Evolutionary conservation across 2,329 filamentous ascomycete genomes (phyloP).

Genomic region (Pseudophaeomoniella oleicola): DNA sequence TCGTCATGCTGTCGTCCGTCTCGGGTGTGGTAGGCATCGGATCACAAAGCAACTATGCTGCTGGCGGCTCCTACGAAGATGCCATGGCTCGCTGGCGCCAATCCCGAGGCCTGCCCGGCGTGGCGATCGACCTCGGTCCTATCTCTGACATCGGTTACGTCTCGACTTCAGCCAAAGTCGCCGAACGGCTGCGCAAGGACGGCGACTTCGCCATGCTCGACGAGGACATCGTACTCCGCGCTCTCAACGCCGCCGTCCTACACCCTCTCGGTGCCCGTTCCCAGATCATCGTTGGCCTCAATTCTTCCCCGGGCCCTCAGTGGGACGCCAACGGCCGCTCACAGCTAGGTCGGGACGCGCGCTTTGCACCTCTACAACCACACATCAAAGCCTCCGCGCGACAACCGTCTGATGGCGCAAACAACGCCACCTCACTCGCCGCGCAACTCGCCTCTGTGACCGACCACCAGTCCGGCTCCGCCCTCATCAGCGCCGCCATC

Average conservation of each 20-base stretch:
- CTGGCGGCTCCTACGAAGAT: constrained; percentile 24
- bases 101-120: constrained; percentile 10
- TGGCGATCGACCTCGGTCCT: constrained; percentile 17
- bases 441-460: neutral
- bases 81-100: constrained; percentile 17
- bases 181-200: constrained; percentile 1
- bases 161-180: neutral
- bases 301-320: constrained; percentile 1
- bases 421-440: neutral
- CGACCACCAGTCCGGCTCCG: neutral
- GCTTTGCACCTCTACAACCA: neutral
- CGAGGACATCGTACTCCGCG: constrained; percentile 1
- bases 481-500: neutral
- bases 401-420: neutral
- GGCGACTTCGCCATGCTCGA: constrained; percentile 2
- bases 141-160: constrained; percentile 20
- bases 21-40: constrained; percentile 30
- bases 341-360: constrained; percentile 1
- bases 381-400: neutral
- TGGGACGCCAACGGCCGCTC: constrained; percentile 1
- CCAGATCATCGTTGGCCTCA: constrained; percentile 1
- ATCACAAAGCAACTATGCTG: constrained; percentile 30
- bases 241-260: constrained; percentile 1
- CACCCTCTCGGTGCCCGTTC: constrained; percentile 1
- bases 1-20: constrained; percentile 26